A percentile compares a stretch with the other conserved stretches of the same genome.
Evolutionary conservation across 768 basidiomycete genomes (phyloP).

Genomic region (Trametes elegans): DNA sequence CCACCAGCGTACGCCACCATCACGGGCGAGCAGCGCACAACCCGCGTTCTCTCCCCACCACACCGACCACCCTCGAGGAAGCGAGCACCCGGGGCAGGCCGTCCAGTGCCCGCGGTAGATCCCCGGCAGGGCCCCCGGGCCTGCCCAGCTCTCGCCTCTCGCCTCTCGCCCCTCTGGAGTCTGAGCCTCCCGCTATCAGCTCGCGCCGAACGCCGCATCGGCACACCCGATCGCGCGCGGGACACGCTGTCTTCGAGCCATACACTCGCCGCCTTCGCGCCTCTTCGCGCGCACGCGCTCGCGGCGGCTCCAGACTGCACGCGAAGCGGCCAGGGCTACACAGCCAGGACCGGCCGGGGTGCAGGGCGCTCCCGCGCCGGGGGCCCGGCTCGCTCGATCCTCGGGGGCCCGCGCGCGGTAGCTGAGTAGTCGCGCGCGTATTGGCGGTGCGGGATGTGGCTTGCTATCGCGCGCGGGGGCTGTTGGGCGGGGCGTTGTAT

Average conservation of each 20-base stretch:
- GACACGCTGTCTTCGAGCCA: too few relatives aligned
- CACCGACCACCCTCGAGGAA: too few relatives aligned
- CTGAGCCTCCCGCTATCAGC: background rate
- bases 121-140: background rate
- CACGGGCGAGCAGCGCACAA: too few relatives aligned
- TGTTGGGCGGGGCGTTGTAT: background rate
- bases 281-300: too few relatives aligned
- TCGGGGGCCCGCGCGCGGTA: background rate
- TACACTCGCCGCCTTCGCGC: background rate
- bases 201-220: constrained; percentile 4
- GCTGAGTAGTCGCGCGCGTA: too few relatives aligned
- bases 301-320: too few relatives aligned
- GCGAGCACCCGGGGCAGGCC: too few relatives aligned
- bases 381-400: constrained; percentile 3
- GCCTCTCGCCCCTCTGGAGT: background rate
- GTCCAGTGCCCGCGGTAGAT: background rate
- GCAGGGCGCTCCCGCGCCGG: too few relatives aligned
- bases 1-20: too few relatives aligned
- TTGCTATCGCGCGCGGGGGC: background rate
- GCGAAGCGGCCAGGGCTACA: too few relatives aligned
- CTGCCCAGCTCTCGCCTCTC: background rate
- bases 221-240: background rate
- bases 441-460: background rate
- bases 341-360: too few relatives aligned
- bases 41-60: too few relatives aligned